phyloP scores from a whole-genome alignment of 306 rosid genomes.

The Mucuna pruriens region DNA sequence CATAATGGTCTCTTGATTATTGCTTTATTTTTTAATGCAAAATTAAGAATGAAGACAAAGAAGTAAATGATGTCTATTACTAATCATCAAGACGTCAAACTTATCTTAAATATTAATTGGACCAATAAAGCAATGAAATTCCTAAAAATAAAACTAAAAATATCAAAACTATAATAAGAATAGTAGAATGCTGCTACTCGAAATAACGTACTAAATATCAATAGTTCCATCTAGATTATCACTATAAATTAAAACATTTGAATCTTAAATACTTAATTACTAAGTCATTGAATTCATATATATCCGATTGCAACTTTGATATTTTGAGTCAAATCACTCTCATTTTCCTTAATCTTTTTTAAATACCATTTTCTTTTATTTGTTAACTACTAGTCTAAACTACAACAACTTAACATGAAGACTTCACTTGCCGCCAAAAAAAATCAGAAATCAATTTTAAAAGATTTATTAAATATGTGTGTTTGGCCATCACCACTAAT shows the following conservation, averaged over 20 bases:
- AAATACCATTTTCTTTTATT: neutral
- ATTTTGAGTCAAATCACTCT: neutral
- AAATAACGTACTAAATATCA: neutral
- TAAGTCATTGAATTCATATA: neutral
- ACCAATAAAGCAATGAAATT: neutral
- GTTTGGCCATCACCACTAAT: conserved; percentile 24
- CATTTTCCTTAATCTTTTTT: neutral
- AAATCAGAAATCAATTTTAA: conserved; percentile 9
- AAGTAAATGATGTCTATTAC: neutral
- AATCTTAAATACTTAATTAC: neutral
- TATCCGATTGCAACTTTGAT: neutral
- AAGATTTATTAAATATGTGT: neutral
- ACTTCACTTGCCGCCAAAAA: conserved; percentile 27
- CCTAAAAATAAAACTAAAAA: neutral
- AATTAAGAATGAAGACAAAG: neutral
- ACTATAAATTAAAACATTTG: neutral
- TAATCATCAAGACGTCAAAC: neutral
- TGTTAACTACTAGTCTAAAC: neutral
- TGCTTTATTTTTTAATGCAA: neutral
- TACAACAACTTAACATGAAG: neutral
- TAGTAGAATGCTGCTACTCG: neutral
- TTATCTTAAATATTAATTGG: neutral
- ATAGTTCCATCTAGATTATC: neutral
- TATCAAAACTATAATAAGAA: neutral
- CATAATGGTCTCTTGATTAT: neutral